Conservation (phyloP, 2,329 filamentous ascomycete genomes). For the Parascedosporium putredinis region DNA sequence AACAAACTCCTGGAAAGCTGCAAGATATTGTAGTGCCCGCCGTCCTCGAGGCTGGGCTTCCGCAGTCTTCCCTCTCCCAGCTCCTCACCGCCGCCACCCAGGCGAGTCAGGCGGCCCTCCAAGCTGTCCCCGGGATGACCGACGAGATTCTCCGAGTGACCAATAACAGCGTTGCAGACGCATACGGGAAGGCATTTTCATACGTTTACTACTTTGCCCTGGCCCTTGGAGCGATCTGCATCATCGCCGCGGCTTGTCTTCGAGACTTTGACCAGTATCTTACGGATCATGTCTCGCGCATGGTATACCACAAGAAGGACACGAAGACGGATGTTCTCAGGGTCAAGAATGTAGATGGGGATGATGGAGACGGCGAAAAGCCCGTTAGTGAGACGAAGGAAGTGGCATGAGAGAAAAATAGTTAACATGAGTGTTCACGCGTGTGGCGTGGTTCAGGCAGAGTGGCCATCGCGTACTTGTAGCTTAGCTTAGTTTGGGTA, state of each 20-base stretch:
- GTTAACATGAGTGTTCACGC: too few species aligned
- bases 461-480: too few species aligned
- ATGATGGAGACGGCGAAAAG: neutral
- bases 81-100: slow-evolving; percentile 2
- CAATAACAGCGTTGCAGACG: slow-evolving; percentile 9
- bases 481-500: too few species aligned
- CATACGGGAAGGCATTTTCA: slow-evolving; percentile 12
- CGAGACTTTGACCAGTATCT: slow-evolving; percentile 14
- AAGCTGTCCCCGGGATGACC: slow-evolving; percentile 13
- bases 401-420: neutral
- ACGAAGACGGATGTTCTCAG: slow-evolving; percentile 11
- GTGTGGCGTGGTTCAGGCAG: too few species aligned
- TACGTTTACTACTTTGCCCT: slow-evolving; percentile 13
- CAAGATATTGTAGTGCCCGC: slow-evolving; percentile 11
- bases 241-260: slow-evolving; percentile 10
- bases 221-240: slow-evolving; percentile 10
- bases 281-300: slow-evolving; percentile 12
- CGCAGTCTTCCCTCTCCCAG: slow-evolving; percentile 8
- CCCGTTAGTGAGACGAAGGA: neutral
- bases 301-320: slow-evolving; percentile 13
- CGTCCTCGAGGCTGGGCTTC: slow-evolving; percentile 11
- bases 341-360: neutral
- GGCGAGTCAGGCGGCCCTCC: slow-evolving; percentile 9
- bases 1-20: slow-evolving; percentile 13
- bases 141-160: slow-evolving; percentile 9